Percentiles rank a stretch among this genome's conserved stretches.
phyloP scores from a whole-genome alignment of 2,329 filamentous ascomycete species.

The Teratosphaeria viscida region DNA sequence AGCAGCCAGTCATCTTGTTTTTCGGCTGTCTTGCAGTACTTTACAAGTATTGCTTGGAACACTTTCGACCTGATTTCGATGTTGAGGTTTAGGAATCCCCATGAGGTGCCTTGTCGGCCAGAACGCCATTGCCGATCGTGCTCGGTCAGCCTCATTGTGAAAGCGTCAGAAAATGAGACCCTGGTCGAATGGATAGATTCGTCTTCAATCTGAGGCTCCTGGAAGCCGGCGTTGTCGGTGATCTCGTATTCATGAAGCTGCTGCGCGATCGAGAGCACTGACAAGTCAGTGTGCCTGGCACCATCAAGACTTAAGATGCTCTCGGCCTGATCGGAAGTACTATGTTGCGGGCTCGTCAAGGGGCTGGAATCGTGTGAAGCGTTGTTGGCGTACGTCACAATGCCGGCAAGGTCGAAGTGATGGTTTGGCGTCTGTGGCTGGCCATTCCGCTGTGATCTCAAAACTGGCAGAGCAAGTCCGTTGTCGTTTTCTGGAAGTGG shows the following conservation, averaged over 20 bases:
- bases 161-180: background rate
- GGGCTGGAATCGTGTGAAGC: background rate
- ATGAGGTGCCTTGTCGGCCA: background rate
- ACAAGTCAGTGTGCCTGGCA: background rate
- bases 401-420: background rate
- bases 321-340: background rate
- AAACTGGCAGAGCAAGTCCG: background rate
- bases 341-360: background rate
- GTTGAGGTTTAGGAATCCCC: background rate
- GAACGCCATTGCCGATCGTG: background rate
- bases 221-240: background rate
- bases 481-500: background rate
- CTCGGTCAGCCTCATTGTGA: background rate
- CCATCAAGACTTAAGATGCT: background rate
- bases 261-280: background rate
- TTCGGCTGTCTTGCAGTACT: background rate
- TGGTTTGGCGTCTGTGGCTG: background rate
- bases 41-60: background rate
- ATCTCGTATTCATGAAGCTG: background rate
- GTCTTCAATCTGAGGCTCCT: background rate
- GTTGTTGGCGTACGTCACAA: background rate
- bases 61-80: background rate
- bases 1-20: background rate
- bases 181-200: background rate
- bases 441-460: background rate